A percentile compares a stretch with the other conserved stretches of the same genome.
Conservation (phyloP, 1,284 basidiomycete species). For the Gomphus sp. region DNA sequence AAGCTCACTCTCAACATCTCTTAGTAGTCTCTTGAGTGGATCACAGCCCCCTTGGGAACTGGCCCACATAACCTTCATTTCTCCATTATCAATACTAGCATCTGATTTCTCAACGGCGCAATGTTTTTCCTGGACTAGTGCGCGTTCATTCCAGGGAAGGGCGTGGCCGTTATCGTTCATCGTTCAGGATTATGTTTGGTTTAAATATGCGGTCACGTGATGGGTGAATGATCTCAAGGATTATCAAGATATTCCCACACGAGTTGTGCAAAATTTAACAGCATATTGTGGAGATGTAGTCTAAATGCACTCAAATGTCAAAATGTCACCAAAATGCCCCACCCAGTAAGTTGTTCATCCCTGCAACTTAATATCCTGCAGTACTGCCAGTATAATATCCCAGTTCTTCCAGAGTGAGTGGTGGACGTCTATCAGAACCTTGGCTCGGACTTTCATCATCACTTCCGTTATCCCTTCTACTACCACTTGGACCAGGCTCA, state of each 20-base stretch:
- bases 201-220: too few relatives aligned
- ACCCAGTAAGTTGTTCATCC: background rate
- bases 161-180: background rate
- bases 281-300: too few relatives aligned
- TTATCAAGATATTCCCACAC: too few relatives aligned
- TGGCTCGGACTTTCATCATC: slow-evolving; percentile 6
- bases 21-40: slow-evolving; percentile 5
- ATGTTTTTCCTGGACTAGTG: background rate
- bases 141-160: background rate
- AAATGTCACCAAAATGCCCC: background rate
- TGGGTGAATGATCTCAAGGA: too few relatives aligned
- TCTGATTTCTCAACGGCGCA: background rate
- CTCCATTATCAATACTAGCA: background rate
- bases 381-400: slow-evolving; percentile 1
- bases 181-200: too few relatives aligned
- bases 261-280: too few relatives aligned
- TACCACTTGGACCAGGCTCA: slow-evolving; percentile 8
- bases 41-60: slow-evolving; percentile 10
- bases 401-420: slow-evolving; percentile 9
- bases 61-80: slow-evolving; percentile 6
- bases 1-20: slow-evolving; percentile 4
- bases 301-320: too few relatives aligned
- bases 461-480: slow-evolving; percentile 9
- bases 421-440: background rate
- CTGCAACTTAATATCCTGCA: background rate